These are phyloP conservation scores for Achlya hypogyna DNA, from an alignment of 352 stramenopile genomes.

Conservation along the genomic window DNA sequence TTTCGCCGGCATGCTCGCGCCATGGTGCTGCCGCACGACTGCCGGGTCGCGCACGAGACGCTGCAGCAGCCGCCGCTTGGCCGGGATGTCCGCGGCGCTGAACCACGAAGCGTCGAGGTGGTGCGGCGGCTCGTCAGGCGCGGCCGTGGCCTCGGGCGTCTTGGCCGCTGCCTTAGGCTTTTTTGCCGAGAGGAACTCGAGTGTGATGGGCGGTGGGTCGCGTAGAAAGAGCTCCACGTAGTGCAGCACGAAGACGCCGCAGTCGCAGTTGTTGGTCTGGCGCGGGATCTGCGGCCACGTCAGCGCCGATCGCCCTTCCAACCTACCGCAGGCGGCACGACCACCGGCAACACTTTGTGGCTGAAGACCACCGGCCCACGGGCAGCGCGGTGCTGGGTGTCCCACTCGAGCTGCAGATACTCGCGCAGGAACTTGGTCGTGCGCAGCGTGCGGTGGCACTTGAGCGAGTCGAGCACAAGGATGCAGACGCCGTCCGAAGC, in stretches of 20 bases:
- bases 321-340: not conserved
- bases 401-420: slow-evolving; percentile 19
- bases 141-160: too few relatives aligned
- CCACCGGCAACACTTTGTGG: not conserved
- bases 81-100: not conserved
- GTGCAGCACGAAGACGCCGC: slow-evolving; percentile 18
- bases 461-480: slow-evolving; percentile 13
- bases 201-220: not conserved
- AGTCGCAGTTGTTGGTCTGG: slow-evolving; percentile 16
- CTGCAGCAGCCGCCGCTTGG: not conserved
- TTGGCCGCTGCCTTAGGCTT: not conserved
- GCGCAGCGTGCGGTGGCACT: slow-evolving; percentile 3
- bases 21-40: too few relatives aligned
- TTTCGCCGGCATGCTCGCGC: too few relatives aligned
- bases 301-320: not conserved
- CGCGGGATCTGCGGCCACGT: slow-evolving; percentile 10
- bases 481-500: not conserved
- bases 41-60: not conserved
- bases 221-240: slow-evolving; percentile 15
- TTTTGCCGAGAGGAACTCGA: not conserved
- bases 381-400: not conserved
- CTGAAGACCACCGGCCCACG: not conserved
- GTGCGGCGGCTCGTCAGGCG: too few relatives aligned
- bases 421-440: slow-evolving; percentile 13
- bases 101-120: slow-evolving; percentile 7